Percentiles rank a stretch among this genome's conserved stretches.
Conservation (phyloP, 768 basidiomycete species). For the Macrolepiota albuminosa region DNA sequence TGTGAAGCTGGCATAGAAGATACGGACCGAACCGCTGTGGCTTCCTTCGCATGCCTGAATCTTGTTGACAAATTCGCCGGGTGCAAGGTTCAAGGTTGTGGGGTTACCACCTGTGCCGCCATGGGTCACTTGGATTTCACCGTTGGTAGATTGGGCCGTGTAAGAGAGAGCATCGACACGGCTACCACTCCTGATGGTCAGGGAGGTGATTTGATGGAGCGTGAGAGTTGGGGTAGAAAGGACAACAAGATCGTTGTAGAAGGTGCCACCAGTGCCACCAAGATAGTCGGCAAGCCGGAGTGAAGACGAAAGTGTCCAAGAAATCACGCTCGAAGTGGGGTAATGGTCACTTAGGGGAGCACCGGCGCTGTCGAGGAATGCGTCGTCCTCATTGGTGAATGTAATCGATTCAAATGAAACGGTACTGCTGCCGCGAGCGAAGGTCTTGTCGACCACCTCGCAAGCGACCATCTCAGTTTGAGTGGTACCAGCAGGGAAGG, state of each 20-base stretch:
- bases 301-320: constrained; percentile 26
- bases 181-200: constrained; percentile 27
- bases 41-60: constrained; percentile 23
- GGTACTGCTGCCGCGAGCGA: constrained; percentile 21
- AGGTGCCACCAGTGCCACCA: constrained; percentile 28
- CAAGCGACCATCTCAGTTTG: constrained; percentile 25
- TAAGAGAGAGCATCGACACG: constrained; percentile 29
- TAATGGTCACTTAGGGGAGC: constrained; percentile 32
- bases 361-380: constrained; percentile 25
- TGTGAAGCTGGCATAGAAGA: constrained; percentile 26
- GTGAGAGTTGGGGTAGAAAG: constrained; percentile 13
- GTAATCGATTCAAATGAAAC: constrained; percentile 20
- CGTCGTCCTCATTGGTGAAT: constrained; percentile 27
- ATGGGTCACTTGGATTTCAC: constrained; percentile 19
- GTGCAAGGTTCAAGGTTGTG: constrained; percentile 20
- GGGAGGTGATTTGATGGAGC: constrained; percentile 21
- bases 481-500: constrained; percentile 26
- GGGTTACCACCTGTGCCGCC: constrained; percentile 31
- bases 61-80: constrained; percentile 21
- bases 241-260: constrained; percentile 27
- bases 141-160: constrained; percentile 17
- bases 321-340: constrained; percentile 23
- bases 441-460: constrained; percentile 36
- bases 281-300: constrained; percentile 27
- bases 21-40: constrained; percentile 22